Evolutionary conservation across 2,329 filamentous ascomycete genomes (phyloP), one percentile per base, ranked within the genome.

Genomic region (Ophiocordyceps camponoti-rufipedis): DNA sequence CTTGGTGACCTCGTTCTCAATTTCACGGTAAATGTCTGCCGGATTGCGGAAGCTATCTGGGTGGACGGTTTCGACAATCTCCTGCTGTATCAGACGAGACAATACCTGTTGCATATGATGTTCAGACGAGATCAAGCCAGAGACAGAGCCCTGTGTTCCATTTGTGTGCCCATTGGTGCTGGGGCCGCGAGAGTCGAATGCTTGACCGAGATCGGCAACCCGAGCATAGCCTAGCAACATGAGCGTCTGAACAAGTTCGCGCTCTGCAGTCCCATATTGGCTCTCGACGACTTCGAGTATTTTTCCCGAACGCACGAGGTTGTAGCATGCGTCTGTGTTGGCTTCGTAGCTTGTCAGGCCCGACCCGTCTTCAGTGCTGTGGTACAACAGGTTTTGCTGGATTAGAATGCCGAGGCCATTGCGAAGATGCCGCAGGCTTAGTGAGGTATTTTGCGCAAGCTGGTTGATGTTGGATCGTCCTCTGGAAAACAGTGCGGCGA

Each of bases 381-480:
- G 82, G 60, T 79, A 85, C 50, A 93, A 69, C 43, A 96, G 75
- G 56, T 88, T 86, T 58, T 94, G 84, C 59, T 96, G 89, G 40
- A 94, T 75, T 51, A 96, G 78, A 31, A 91, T 81, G 45, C 79
- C 80, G 44, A 98, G 72, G 18, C 83, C 87, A 63, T 88, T 79
- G 55, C 81, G 83, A 51, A 94, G 68, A 57, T 93, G 81, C 45
- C 78, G 76, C n/a, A 74, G 70, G 46, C 74, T 76, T 44, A 95
- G 74, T 44, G 78, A 75, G 18, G 85, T 87, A 57, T 83, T 72
- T 44, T 80, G 78, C 40, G 72, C 72, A 31, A 98, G 69, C 50
- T 81, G 78, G 44, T 70, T 62, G 48, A 89, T 70, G 28, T 78
- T 75, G 44, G 87, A 80, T 54, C 88, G 80, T 51, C 91, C 91